Conservation (phyloP, 2,329 filamentous ascomycete species). For the Verticillium longisporum region DNA sequence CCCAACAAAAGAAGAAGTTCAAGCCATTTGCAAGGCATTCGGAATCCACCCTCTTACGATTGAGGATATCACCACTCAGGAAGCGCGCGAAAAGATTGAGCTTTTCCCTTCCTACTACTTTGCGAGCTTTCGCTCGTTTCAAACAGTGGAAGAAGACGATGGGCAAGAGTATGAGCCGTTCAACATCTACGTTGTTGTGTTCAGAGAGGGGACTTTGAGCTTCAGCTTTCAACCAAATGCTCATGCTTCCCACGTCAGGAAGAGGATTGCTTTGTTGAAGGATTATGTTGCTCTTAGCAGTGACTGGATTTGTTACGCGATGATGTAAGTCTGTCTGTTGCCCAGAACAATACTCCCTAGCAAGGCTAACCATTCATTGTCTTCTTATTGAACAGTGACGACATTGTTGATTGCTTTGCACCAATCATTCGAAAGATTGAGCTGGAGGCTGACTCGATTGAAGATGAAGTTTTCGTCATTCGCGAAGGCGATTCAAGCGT, state of each 20-base stretch:
- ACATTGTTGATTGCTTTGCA: conserved; percentile 94
- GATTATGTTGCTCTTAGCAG: conserved; percentile 92
- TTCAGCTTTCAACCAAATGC: conserved; percentile 88
- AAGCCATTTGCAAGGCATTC: conserved; percentile 86
- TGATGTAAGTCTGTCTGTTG: conserved; percentile 61
- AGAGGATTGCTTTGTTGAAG: conserved; percentile 84
- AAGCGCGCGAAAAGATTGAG: conserved; percentile 97
- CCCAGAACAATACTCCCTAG: neutral
- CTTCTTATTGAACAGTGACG: conserved; percentile 53
- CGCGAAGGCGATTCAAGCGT: conserved; percentile 82
- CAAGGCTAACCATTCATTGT: neutral
- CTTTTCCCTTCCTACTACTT: conserved; percentile 98
- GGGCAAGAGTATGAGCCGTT: conserved; percentile 86
- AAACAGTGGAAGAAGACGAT: conserved; percentile 66
- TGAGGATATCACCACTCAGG: conserved; percentile 92
- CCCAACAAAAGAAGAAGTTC: conserved; percentile 81
- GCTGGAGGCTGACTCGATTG: conserved; percentile 81
- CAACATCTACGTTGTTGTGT: conserved; percentile 95
- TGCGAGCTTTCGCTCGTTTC: conserved; percentile 93
- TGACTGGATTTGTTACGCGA: conserved; percentile 98
- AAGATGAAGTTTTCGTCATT: conserved; percentile 91
- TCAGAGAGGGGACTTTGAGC: conserved; percentile 88
- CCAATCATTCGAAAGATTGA: conserved; percentile 85
- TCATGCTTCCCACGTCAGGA: conserved; percentile 82
- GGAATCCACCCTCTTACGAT: conserved; percentile 92